Evolutionary conservation across 306 rosid species (phyloP), one percentile per base, ranked within the genome.

Genomic region (Sesbania bispinosa): DNA sequence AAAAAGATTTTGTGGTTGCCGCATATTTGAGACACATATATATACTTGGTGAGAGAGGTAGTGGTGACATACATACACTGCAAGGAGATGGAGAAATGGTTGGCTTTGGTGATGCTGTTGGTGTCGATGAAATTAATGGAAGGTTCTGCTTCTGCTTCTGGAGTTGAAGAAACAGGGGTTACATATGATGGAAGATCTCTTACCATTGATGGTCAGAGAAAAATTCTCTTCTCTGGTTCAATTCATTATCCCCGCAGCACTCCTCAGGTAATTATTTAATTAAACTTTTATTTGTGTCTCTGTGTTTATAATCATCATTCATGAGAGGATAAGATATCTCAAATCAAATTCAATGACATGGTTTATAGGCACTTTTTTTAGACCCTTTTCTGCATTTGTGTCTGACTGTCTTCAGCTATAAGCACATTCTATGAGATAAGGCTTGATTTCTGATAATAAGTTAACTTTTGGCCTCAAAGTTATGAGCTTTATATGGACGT

Each of bases 161-260:
- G 66, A 23, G 69, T 26, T 14, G 58, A 62, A 11, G 68, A 1
- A 7, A 11, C 13, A 9, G 69, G 73, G 8, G 93, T 88, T 0
- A 85, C 82, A 9, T 90, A 88, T 24, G 93, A 93, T 35, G 88
- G 96, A 69, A 86, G 98, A 55, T 90, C 98, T 66, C 92, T 93
- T n/a, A 80, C 90, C 66, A 78, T 93, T 23, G 60, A 76, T 38
- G 98, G 93, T 23, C 71, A 82, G 2, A 79, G 96, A 51, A 78
- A 74, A 15, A 41, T 93, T 38, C 88, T 93, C 8, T 88, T 93
- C 75, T 90, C 98, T 0, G 96, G 96, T 71, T 93, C 93, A 0
- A 88, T 93, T 74, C 98, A 93, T 41, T 93, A 93, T 77, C 92
- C 96, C 64, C 95, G 98, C 38, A 90, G 96, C 75, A 88, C 96